phyloP scores from a whole-genome alignment of 768 basidiomycete species.

The Hydnomerulius pinastri region DNA sequence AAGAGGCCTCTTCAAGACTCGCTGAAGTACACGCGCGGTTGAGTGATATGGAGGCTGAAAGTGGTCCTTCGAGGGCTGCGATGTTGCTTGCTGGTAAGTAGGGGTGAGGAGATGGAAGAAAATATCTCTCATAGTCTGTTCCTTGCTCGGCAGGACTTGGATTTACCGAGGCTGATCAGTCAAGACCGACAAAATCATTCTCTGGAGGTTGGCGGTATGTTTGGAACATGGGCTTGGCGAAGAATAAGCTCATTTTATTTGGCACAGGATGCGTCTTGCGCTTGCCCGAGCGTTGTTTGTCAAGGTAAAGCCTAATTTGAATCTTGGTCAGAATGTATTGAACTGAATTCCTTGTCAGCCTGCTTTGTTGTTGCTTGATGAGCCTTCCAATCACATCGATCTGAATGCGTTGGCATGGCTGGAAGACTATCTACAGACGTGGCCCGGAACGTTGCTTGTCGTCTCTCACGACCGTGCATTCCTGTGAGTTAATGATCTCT shows the following conservation, averaged over 20 bases:
- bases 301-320: conserved; percentile 51
- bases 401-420: conserved; percentile 96
- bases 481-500: conserved; percentile 51
- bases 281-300: conserved; percentile 95
- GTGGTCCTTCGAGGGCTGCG: conserved; percentile 92
- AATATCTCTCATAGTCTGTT: background rate
- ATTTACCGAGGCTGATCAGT: conserved; percentile 87
- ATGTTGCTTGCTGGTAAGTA: conserved; percentile 77
- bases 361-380: conserved; percentile 79
- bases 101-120: background rate
- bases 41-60: conserved; percentile 98
- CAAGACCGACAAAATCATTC: conserved; percentile 79
- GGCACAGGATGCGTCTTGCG: conserved; percentile 86
- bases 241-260: background rate
- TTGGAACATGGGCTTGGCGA: background rate
- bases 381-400: conserved; percentile 98
- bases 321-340: background rate
- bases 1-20: conserved; percentile 78
- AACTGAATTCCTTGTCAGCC: conserved; percentile 44
- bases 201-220: conserved; percentile 92
- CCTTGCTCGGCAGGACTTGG: conserved; percentile 67
- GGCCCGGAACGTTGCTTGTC: conserved; percentile 88
- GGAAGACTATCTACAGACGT: conserved; percentile 96
- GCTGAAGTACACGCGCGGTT: conserved; percentile 88
- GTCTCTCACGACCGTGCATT: conserved; percentile 99